Evolutionary conservation across 2,329 filamentous ascomycete genomes (phyloP).

Genomic region (Teratosphaeria gauchensis): DNA sequence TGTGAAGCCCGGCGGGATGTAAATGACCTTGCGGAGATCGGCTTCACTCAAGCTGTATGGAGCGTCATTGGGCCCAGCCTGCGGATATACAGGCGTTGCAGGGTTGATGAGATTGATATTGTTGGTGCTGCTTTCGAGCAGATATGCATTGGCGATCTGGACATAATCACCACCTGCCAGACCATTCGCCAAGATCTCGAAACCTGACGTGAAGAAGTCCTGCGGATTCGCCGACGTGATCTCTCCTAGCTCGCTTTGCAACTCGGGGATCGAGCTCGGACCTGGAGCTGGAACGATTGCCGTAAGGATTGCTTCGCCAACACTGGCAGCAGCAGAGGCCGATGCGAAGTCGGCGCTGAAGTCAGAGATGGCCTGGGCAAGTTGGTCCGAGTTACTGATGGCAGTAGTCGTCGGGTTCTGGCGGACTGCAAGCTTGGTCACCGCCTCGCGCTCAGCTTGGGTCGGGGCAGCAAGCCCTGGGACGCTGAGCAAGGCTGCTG

Average conservation of each 20-base stretch:
- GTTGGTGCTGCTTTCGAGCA: slow-evolving; percentile 12
- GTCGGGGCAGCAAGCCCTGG: background rate
- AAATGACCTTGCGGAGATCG: slow-evolving; percentile 21
- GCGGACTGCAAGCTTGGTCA: background rate
- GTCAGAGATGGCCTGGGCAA: slow-evolving; percentile 8
- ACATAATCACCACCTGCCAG: slow-evolving; percentile 12
- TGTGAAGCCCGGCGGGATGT: background rate
- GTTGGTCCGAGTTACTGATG: slow-evolving; percentile 4
- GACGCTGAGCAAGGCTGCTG: background rate
- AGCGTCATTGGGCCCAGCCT: slow-evolving; percentile 32
- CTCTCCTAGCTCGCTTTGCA: slow-evolving; percentile 8
- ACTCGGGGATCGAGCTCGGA: slow-evolving; percentile 11
- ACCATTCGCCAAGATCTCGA: slow-evolving; percentile 12
- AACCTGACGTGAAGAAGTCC: slow-evolving; percentile 13
- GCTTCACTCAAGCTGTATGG: slow-evolving; percentile 40
- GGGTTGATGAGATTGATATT: slow-evolving; percentile 20
- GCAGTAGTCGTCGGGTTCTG: slow-evolving; percentile 7
- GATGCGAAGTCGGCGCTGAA: slow-evolving; percentile 7
- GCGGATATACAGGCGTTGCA: slow-evolving; percentile 27
- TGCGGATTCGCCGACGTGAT: slow-evolving; percentile 11
- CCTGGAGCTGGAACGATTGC: slow-evolving; percentile 14
- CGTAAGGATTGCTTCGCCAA: slow-evolving; percentile 13
- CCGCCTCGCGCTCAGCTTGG: background rate
- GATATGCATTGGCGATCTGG: slow-evolving; percentile 9
- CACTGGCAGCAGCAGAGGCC: slow-evolving; percentile 8